Evolutionary conservation across 805 yeast genomes (phyloP), one percentile per base, ranked within the genome.

Genomic region (Saccharomyces mikatae): DNA sequence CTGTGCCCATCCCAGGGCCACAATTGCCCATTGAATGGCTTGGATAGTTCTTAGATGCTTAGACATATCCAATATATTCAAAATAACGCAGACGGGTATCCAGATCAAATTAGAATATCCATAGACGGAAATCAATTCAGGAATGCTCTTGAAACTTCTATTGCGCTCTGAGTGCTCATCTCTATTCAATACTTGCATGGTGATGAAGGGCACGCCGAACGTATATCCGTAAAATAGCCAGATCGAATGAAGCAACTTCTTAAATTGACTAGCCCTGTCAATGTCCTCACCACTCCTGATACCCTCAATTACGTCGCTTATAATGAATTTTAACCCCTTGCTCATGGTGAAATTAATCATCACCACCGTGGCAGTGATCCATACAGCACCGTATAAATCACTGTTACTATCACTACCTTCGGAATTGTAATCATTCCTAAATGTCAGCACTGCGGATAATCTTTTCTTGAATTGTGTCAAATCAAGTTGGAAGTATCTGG

Each of bases 361-460:
- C 0, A 88, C 81, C 50, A 89, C 80, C 0, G 96, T 86, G 0
- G 90, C 89, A 11, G 92, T 87, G 47, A 91, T 83, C 98, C 98
- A 91, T 21, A 89, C 74, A 6, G 95, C 86, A 0, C 97, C 97
- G 68, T 89, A 92, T 52, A 91, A 71, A 63, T 91, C 98, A 2
- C 56, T 53, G 5, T 54, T 85, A 81, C 52, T 59, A 54, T 14
- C 76, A 74, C 44, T 76, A 24, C 49, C 41, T 13, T 55, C 61
- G 13, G 30, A 11, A 17, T 31, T 41, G 4, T 32, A 48, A 28
- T 75, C 74, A 2, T 31, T 32, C 11, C 50, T 54, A 41, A 60
- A 57, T 11, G 51, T 52, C 10, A 62, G 17, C 27, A 60, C 52
- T 14, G 53, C 53, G 13, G 48, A 51, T 3, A 60, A 6, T 44